Conservation (phyloP, 768 basidiomycete species). For the Ramaria sp. region DNA sequence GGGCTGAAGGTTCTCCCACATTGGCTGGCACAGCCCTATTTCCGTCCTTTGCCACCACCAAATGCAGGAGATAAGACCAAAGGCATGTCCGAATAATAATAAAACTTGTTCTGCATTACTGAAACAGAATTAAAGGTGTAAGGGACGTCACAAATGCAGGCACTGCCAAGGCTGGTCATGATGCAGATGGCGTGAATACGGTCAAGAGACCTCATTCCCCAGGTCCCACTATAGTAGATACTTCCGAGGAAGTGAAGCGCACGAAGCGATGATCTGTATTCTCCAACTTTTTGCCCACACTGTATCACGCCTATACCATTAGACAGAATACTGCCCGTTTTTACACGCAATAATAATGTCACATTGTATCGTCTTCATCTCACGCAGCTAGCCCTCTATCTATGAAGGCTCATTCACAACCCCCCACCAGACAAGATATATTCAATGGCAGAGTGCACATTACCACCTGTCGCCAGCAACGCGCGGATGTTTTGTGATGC, state of each 20-base stretch:
- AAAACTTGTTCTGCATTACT: background rate
- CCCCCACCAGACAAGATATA: constrained; percentile 82
- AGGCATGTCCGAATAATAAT: background rate
- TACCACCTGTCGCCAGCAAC: constrained; percentile 83
- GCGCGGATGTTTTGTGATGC: constrained; percentile 86
- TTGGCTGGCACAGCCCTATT: constrained; percentile 66
- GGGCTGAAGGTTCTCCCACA: constrained; percentile 48
- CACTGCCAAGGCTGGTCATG: background rate
- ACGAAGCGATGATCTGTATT: background rate
- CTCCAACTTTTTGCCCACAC: too few relatives aligned
- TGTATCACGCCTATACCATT: background rate
- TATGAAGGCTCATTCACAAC: constrained; percentile 23
- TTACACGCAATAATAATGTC: background rate
- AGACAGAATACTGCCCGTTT: background rate
- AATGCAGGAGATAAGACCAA: background rate
- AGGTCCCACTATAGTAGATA: background rate
- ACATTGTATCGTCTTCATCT: background rate
- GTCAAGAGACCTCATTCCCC: background rate
- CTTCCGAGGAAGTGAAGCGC: background rate
- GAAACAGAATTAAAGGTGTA: background rate
- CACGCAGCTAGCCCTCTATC: background rate
- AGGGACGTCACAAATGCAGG: constrained; percentile 1
- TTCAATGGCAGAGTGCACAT: constrained; percentile 86
- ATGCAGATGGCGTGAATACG: background rate
- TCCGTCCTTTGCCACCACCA: constrained; percentile 31